Evolutionary conservation across 495 filamentous ascomycete species (phyloP), one percentile per base, ranked within the genome.

Genomic region (Aspergillus hancockii): DNA sequence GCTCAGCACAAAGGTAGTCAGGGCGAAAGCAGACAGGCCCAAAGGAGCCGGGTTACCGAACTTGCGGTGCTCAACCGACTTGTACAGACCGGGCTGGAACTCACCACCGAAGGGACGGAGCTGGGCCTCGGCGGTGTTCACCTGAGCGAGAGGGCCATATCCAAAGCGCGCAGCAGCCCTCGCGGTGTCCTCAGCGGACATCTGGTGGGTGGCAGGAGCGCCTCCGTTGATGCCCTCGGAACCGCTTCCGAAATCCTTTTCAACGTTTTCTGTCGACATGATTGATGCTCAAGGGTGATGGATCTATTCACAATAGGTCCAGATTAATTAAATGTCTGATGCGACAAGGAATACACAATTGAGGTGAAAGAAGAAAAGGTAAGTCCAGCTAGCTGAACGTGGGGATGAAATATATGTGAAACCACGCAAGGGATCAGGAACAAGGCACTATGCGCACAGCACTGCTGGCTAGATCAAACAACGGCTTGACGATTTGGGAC

Each of bases 1-100:
- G 41, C 90, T 92, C 54, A 98, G 83, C 31, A 97, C 89, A 74
- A 97, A 97, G 51, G 94, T 97, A 56, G 93, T 98, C 69, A 97
- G 80, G 60, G 93, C 94, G 83, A 98, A 98, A 81, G 90, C 94
- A 55, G 79, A 83, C 57, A 94, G 84, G 65, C 90, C 90, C 41
- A 97, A 83, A 40, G 93, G 93, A 47, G 90, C 93, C 22, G 91
- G 90, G 74, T 93, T 93, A 79, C 82, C 91, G 71, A 93, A 86
- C 79, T 93, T 95, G 76, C 91, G 88, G 57, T 79, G 70, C 72
- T 85, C 85, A 67, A 87, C 85, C 32, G 87, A 75, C 73, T 82
- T 86, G 82, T 92, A 97, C 50, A 92, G 85, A 85, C 92, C 94
- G 53, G 93, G 93, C 77, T 98, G 93, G 81, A 96, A 92, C 65